phyloP scores from a whole-genome alignment of 257 asterid genomes.

The Mitragyna speciosa region DNA sequence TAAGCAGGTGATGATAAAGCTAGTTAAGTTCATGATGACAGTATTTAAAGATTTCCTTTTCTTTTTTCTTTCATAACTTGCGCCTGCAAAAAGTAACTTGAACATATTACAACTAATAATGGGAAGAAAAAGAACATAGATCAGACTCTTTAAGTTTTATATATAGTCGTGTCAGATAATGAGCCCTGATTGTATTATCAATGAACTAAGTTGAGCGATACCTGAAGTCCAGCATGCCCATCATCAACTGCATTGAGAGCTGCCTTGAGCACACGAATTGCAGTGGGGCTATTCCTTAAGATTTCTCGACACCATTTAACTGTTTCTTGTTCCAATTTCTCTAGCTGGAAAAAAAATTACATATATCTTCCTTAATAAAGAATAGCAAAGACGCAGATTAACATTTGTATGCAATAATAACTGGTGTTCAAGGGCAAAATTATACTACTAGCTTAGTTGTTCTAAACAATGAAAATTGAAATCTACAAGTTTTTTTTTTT shows the following conservation, averaged over 20 bases:
- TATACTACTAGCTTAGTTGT: no score
- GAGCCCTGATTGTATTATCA: neutral
- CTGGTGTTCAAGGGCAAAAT: no score
- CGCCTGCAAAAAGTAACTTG: neutral
- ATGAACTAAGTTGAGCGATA: neutral
- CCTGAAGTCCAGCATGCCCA: slow-evolving; percentile 98
- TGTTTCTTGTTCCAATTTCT: slow-evolving; percentile 81
- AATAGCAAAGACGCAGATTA: neutral
- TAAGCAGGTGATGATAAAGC: neutral
- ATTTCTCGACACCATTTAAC: slow-evolving; percentile 91
- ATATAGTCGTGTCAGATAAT: neutral
- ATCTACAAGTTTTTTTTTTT: no score
- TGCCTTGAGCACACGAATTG: slow-evolving; percentile 75
- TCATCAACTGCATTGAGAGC: slow-evolving; percentile 93
- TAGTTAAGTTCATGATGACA: no score
- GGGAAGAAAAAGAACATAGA: neutral
- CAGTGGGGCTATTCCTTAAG: slow-evolving; percentile 86
- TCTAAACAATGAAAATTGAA: no score
- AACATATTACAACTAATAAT: neutral
- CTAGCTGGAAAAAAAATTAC: slow-evolving; percentile 34
- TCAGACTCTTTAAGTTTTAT: neutral
- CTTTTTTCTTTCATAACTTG: no score
- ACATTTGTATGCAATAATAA: no score
- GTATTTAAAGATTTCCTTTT: no score
- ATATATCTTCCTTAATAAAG: no score